These are phyloP conservation scores for Corynascus novoguineensis DNA, from an alignment of 495 filamentous ascomycete species.

Conservation along the genomic window DNA sequence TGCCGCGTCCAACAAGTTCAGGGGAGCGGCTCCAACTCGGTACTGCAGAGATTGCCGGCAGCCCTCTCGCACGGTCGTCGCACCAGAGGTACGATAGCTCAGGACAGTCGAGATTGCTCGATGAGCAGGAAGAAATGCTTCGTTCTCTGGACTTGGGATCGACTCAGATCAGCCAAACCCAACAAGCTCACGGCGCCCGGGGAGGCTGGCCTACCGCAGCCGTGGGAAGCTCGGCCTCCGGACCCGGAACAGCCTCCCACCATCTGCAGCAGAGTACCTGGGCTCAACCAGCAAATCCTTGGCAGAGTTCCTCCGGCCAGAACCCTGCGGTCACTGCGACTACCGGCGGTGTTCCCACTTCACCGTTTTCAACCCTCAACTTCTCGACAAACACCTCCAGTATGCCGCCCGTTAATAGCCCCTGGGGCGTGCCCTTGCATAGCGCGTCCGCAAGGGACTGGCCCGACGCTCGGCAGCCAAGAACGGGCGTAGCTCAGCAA, in stretches of 20 bases:
- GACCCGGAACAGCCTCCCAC: background rate
- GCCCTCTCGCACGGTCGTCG: slow-evolving; percentile 6
- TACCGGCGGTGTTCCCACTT: slow-evolving; percentile 1
- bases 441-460: slow-evolving; percentile 11
- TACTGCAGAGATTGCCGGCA: background rate
- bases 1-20: slow-evolving; percentile 20
- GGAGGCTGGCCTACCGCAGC: slow-evolving; percentile 8
- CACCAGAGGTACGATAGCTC: background rate
- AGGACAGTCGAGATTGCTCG: background rate
- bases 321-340: background rate
- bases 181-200: slow-evolving; percentile 1
- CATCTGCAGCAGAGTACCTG: slow-evolving; percentile 11
- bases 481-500: background rate
- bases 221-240: background rate
- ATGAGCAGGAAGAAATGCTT: background rate
- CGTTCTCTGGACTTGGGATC: background rate
- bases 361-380: slow-evolving; percentile 22
- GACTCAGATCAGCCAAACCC: background rate
- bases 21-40: slow-evolving; percentile 11
- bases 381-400: slow-evolving; percentile 23
- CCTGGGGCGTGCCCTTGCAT: slow-evolving; percentile 24
- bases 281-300: slow-evolving; percentile 5
- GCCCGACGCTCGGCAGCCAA: slow-evolving; percentile 12
- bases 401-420: slow-evolving; percentile 27
- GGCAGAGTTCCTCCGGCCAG: slow-evolving; percentile 4